Percentiles rank a stretch among this genome's conserved stretches.
phyloP scores from a whole-genome alignment of 2,329 filamentous ascomycete species.

The Alternaria triticimaculans region DNA sequence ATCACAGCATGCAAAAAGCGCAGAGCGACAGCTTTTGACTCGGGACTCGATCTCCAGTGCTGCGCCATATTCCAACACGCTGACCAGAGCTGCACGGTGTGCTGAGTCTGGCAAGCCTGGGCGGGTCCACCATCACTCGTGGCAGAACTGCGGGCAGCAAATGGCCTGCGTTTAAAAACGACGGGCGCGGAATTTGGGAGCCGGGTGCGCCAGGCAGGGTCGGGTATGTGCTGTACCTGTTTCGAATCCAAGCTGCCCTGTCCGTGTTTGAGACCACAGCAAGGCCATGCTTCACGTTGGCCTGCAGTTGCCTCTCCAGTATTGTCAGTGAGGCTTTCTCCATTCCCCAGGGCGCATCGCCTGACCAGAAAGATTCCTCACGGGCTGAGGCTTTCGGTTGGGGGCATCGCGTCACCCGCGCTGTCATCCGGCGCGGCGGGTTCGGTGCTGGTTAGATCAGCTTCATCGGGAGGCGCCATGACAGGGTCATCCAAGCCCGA shows the following conservation, averaged over 20 bases:
- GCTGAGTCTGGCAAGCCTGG: constrained; percentile 37
- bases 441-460: constrained; percentile 32
- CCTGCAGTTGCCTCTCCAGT: constrained; percentile 15
- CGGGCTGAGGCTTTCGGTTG: constrained; percentile 24
- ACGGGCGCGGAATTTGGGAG: constrained; percentile 38
- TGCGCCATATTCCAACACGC: constrained; percentile 29
- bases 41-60: constrained; percentile 7
- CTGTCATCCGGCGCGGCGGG: constrained; percentile 44
- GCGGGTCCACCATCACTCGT: constrained; percentile 35
- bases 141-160: constrained; percentile 35
- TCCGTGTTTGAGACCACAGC: constrained; percentile 33
- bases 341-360: constrained; percentile 9
- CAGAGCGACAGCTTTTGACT: constrained; percentile 12
- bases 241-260: constrained; percentile 34
- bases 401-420: constrained; percentile 36
- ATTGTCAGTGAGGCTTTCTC: constrained; percentile 8
- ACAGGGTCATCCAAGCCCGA: constrained; percentile 23
- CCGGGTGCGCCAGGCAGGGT: constrained; percentile 28
- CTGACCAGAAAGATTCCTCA: constrained; percentile 26
- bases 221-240: constrained; percentile 41
- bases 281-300: constrained; percentile 24
- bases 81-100: constrained; percentile 31
- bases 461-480: constrained; percentile 35
- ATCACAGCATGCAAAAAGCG: not conserved
- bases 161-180: constrained; percentile 44